Evolutionary conservation across 129 eudicot genomes (phyloP).

Genomic region (Calendula officinalis): DNA sequence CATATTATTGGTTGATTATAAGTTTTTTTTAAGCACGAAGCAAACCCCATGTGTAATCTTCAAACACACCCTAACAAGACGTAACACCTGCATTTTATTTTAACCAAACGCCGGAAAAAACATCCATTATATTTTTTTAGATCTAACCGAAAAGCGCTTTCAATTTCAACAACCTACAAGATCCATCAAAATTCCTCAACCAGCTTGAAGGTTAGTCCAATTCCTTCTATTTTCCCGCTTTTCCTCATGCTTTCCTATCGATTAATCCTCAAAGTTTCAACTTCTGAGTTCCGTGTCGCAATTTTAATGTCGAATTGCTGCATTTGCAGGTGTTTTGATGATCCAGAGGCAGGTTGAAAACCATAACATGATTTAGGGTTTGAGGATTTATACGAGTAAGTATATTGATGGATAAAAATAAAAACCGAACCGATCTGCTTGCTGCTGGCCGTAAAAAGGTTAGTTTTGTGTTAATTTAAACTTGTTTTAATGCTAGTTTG

Average conservation of each 20-base stretch:
- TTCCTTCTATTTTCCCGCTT: background rate
- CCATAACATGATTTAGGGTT: conserved; percentile 21
- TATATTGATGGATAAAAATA: conserved; percentile 68
- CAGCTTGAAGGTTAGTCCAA: conserved; percentile 34
- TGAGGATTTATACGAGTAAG: conserved; percentile 23
- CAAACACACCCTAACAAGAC: conserved; percentile 34
- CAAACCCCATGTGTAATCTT: conserved; percentile 24
- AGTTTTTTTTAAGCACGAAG: background rate
- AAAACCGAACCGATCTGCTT: conserved; percentile 87
- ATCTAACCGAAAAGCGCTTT: conserved; percentile 23
- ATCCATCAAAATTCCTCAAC: conserved; percentile 30
- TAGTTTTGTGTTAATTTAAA: conserved; percentile 8
- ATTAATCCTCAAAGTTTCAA: background rate
- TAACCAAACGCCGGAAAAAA: conserved; percentile 10
- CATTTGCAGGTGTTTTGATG: conserved; percentile 27
- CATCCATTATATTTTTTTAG: conserved; percentile 16
- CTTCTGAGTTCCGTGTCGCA: background rate
- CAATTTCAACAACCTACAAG: conserved; percentile 26
- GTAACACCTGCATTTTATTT: conserved; percentile 18
- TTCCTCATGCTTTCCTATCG: background rate
- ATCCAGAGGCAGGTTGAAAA: conserved; percentile 17
- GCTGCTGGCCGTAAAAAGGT: conserved; percentile 98
- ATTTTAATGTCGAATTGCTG: conserved; percentile 17
- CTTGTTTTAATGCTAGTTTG: background rate
- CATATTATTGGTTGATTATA: too few relatives aligned